Evolutionary conservation across 495 filamentous ascomycete species (phyloP), one percentile per base, ranked within the genome.

Genomic region (Penicillium dipodomyicola): DNA sequence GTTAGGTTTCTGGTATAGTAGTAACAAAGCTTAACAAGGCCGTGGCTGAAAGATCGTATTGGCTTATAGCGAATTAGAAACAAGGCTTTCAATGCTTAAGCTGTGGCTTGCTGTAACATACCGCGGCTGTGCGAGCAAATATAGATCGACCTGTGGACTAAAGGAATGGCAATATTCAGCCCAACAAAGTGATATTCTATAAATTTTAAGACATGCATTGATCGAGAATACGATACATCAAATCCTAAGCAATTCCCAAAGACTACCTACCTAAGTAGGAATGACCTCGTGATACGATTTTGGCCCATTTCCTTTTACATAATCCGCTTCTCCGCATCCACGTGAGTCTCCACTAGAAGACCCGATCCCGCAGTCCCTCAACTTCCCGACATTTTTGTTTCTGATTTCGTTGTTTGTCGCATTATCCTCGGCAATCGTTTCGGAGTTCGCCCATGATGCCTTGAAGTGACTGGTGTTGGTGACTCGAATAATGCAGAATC

Each of bases 271-370:
- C n/a, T n/a, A n/a, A n/a, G n/a, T n/a, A n/a, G n/a, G n/a, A n/a
- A n/a, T n/a, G n/a, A n/a, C n/a, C n/a, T n/a, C n/a, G n/a, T n/a
- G 19, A 19, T 9, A 30, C 2, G 9, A 30, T 30, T 30, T 48
- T 32, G 23, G 9, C 15, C 23, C 7, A 32, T 19, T 17, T 5
- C 2, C 2, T 15, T 32, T 68, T 68, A 68, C 65, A 61, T 68
- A 68, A 68, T 66, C 59, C 45, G 5, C 39, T 58, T 63, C 67
- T 70, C 67, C 67, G 67, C 65, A 69, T 54, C 64, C 66, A 68
- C 67, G 67, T 68, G 65, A 68, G 65, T 32, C 50, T 53, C 59
- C 60, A 62, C 59, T 56, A 52, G 23, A 53, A 33, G 30, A 55
- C 60, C 65, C 67, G 63, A 66, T 60, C 62, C 58, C 58, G 65